A percentile compares a stretch with the other conserved stretches of the same genome.
Conservation (phyloP, 2,329 filamentous ascomycete species). For the Epichloe sylvatica region DNA sequence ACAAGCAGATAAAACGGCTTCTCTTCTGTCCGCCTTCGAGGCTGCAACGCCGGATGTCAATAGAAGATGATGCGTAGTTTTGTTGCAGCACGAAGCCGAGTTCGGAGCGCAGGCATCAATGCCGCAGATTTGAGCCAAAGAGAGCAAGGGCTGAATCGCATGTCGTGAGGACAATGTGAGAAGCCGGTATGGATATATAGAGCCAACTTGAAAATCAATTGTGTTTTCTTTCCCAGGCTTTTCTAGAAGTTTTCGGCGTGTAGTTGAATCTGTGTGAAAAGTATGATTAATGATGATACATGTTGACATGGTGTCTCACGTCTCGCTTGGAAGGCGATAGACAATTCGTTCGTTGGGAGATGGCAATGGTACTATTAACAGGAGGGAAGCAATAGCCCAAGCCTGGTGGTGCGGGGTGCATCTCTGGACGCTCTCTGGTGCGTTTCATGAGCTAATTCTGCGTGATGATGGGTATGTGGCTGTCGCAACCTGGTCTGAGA, state of each 20-base stretch:
- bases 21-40: no score
- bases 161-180: no score
- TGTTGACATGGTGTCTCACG: not conserved
- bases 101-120: no score
- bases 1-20: no score
- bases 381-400: not conserved
- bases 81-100: no score
- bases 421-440: not conserved
- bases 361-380: not conserved
- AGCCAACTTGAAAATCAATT: not conserved
- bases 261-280: not conserved
- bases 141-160: no score
- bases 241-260: not conserved
- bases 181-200: no score
- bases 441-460: not conserved
- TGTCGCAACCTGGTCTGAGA: slow-evolving; percentile 3
- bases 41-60: no score
- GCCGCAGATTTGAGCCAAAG: no score
- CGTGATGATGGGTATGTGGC: not conserved
- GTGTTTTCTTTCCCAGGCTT: not conserved
- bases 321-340: not conserved
- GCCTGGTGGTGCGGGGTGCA: slow-evolving; percentile 1
- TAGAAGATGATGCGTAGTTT: no score
- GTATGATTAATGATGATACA: not conserved
- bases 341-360: not conserved